A percentile compares a stretch with the other conserved stretches of the same genome.
These are phyloP conservation scores for Hypoxylon perforatum DNA, from an alignment of 495 filamentous ascomycete species.

Conservation along the genomic window DNA sequence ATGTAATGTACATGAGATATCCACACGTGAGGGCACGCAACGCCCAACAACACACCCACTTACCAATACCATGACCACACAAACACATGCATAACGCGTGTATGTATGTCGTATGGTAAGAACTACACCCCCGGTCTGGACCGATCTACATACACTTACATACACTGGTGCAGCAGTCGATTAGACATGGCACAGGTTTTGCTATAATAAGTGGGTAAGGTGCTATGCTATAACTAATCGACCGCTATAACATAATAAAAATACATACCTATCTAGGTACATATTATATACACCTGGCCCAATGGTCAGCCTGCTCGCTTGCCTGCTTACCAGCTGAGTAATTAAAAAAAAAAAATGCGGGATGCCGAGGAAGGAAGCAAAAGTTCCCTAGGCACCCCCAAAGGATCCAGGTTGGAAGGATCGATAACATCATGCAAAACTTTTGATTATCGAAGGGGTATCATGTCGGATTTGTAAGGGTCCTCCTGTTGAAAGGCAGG, in stretches of 20 bases:
- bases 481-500: not conserved
- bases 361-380: slow-evolving; percentile 5
- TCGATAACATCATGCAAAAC: slow-evolving; percentile 17
- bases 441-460: slow-evolving; percentile 1
- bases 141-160: slow-evolving; percentile 5
- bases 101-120: not conserved
- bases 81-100: slow-evolving; percentile 14
- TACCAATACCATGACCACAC: not conserved
- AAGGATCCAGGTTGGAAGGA: slow-evolving; percentile 1
- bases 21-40: no score
- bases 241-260: no score
- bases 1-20: no score
- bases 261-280: no score
- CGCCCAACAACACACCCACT: not conserved
- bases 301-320: no score
- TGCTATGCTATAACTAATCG: no score
- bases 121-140: slow-evolving; percentile 18
- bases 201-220: no score
- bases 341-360: not conserved
- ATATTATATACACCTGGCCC: no score
- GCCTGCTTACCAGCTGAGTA: slow-evolving; percentile 27
- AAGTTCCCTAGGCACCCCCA: slow-evolving; percentile 22
- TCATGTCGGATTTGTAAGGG: not conserved
- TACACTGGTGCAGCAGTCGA: no score
- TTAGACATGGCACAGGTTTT: no score